Conservation (phyloP, 208 protist species). For the Plasmodiophora brassicae region DNA sequence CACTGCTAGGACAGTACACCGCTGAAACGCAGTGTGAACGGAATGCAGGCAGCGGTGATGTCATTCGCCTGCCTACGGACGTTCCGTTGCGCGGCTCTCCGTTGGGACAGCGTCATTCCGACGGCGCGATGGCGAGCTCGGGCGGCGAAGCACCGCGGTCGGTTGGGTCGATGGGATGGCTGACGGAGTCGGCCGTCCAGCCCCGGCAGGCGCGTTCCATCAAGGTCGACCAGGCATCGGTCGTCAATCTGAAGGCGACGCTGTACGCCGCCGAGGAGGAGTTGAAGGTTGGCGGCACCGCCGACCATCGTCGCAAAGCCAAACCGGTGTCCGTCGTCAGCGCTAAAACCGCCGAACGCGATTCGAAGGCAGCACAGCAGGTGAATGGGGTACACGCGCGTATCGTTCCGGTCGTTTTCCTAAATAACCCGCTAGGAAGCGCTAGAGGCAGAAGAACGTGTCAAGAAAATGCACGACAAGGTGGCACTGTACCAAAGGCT, state of each 20-base stretch:
- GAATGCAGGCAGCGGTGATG: no score
- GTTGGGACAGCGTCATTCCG: no score
- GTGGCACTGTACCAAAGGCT: slow-evolving; percentile 21
- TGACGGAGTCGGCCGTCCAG: slow-evolving; percentile 12
- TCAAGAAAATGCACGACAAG: slow-evolving; percentile 4
- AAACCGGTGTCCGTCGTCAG: neutral
- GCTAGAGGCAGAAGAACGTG: neutral
- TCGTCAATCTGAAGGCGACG: slow-evolving; percentile 18
- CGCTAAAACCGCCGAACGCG: neutral
- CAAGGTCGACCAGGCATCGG: neutral
- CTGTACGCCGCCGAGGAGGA: slow-evolving; percentile 15
- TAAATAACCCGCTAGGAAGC: slow-evolving; percentile 1
- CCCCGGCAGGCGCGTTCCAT: neutral
- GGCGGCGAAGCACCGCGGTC: no score
- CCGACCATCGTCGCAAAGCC: neutral
- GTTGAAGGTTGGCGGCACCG: neutral
- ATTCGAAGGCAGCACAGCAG: neutral
- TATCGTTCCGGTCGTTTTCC: neutral
- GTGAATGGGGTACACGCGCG: no score
- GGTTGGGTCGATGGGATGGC: slow-evolving; percentile 15
- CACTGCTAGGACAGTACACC: no score
- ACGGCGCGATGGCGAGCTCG: no score
- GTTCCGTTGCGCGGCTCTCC: no score
- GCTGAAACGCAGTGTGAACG: no score
- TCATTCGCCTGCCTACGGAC: no score